Conservation (phyloP, 805 yeast genomes). For the Wickerhamiella domercqiae region DNA sequence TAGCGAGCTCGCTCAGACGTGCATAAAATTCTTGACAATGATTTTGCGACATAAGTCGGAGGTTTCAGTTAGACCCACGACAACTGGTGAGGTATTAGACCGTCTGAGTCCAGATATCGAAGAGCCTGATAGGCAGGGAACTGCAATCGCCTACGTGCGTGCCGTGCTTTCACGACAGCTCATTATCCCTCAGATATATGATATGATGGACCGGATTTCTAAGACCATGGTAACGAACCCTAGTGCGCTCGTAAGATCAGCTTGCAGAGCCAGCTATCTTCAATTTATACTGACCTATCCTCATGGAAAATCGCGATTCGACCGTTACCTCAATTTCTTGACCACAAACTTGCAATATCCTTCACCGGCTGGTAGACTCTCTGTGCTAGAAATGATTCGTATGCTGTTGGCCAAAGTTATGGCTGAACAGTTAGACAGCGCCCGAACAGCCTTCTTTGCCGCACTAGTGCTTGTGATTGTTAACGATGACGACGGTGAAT, state of each 20-base stretch:
- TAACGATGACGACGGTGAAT: constrained; percentile 60
- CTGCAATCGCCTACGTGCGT: constrained; percentile 71
- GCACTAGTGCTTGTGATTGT: constrained; percentile 64
- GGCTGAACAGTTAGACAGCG: constrained; percentile 27
- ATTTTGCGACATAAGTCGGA: constrained; percentile 56
- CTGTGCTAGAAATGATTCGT: constrained; percentile 78
- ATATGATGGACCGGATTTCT: constrained; percentile 65
- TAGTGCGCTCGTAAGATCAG: constrained; percentile 63
- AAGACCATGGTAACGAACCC: constrained; percentile 84
- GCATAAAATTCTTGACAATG: constrained; percentile 44
- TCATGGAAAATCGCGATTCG: constrained; percentile 73
- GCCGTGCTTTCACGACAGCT: constrained; percentile 61
- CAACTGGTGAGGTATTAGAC: constrained; percentile 56
- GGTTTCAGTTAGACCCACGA: constrained; percentile 49
- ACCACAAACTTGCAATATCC: constrained; percentile 73
- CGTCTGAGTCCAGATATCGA: constrained; percentile 74
- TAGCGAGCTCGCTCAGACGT: constrained; percentile 63
- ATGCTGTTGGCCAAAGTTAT: constrained; percentile 50
- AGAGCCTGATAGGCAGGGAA: constrained; percentile 77
- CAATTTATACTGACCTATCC: constrained; percentile 88
- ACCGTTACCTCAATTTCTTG: constrained; percentile 66
- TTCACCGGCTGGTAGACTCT: constrained; percentile 70
- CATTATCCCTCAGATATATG: constrained; percentile 78
- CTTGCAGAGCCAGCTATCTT: constrained; percentile 67
- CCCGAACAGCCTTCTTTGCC: constrained; percentile 62